These are phyloP conservation scores for Hypoxylon crocopeplum DNA, from an alignment of 495 filamentous ascomycete genomes.

Conservation along the genomic window DNA sequence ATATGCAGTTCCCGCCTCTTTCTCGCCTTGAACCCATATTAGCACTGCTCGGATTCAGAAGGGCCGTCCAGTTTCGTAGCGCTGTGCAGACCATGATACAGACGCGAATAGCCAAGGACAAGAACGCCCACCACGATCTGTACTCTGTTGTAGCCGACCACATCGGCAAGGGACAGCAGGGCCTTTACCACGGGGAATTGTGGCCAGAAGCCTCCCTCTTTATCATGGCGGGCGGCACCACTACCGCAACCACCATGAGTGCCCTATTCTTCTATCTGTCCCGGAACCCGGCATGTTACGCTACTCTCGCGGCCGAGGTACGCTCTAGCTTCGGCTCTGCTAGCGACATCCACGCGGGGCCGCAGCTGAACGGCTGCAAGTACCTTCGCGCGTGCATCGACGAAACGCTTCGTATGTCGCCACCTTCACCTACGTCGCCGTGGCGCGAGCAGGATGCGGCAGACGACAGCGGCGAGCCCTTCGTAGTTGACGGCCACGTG, in stretches of 20 bases:
- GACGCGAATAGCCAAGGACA: constrained; percentile 15
- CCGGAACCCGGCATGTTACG: background rate
- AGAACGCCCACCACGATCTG: constrained; percentile 26
- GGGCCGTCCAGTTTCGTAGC: background rate
- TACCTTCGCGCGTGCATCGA: constrained; percentile 2
- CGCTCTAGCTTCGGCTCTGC: background rate
- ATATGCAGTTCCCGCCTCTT: background rate
- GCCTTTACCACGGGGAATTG: background rate
- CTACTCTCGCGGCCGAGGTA: background rate
- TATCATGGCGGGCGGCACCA: constrained; percentile 7
- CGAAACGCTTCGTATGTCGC: background rate
- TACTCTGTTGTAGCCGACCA: constrained; percentile 48
- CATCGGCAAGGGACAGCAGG: constrained; percentile 38
- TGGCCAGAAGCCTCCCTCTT: constrained; percentile 14
- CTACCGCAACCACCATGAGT: no score
- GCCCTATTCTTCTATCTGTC: constrained; percentile 1
- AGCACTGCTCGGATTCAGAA: background rate
- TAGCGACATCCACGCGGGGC: background rate
- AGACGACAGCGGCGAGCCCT: background rate
- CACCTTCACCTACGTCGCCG: background rate
- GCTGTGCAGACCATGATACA: background rate
- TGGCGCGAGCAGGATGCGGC: no score
- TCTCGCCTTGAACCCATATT: no score
- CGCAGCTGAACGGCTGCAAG: background rate
- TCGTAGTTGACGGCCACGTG: constrained; percentile 11